A percentile compares a stretch with the other conserved stretches of the same genome.
Conservation (phyloP, 306 rosid species). For the Medicago arabica region DNA sequence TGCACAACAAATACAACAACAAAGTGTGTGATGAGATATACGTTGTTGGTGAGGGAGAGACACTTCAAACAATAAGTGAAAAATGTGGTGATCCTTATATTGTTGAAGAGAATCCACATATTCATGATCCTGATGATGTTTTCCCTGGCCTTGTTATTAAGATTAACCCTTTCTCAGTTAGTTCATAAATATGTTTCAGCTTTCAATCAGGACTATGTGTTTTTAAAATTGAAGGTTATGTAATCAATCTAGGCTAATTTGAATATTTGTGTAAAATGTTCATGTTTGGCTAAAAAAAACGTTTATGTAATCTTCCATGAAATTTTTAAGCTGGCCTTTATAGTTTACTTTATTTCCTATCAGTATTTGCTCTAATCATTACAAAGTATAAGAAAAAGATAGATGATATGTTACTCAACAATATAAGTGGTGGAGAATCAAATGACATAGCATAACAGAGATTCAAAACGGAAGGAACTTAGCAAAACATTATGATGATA, state of each 20-base stretch:
- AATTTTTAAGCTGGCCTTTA: no score
- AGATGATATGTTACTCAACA: no score
- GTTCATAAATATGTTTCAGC: conserved; percentile 18
- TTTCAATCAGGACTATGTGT: neutral
- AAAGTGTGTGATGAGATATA: conserved; percentile 80
- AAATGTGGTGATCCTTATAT: conserved; percentile 88
- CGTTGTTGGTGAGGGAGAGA: conserved; percentile 86
- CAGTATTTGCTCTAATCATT: no score
- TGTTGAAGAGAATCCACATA: conserved; percentile 87
- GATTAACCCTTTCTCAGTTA: conserved; percentile 63
- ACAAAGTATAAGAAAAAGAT: no score
- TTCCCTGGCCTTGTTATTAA: conserved; percentile 88
- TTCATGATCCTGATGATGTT: conserved; percentile 88
- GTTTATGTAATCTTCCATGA: no score
- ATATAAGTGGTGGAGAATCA: no score
- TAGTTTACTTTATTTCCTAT: no score
- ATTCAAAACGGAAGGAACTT: no score
- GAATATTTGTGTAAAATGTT: neutral
- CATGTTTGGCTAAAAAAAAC: neutral
- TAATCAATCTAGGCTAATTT: neutral
- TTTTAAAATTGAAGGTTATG: neutral
- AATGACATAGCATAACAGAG: no score
- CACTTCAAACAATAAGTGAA: conserved; percentile 83
- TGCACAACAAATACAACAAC: conserved; percentile 8
- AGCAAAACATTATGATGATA: no score